These are phyloP conservation scores for Xylaria sp. DNA, from an alignment of 495 filamentous ascomycete genomes.

Conservation along the genomic window DNA sequence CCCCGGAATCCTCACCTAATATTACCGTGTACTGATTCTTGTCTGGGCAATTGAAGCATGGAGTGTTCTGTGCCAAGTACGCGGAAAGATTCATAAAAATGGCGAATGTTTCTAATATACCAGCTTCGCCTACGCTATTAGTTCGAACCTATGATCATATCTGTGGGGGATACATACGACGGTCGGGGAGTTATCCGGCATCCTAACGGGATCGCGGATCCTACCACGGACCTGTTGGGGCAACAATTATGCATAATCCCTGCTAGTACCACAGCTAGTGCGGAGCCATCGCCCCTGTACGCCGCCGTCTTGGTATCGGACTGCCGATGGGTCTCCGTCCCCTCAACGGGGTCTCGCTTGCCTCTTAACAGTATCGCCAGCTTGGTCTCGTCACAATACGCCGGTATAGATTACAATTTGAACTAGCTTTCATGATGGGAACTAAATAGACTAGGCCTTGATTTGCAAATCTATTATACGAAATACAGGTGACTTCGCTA, in stretches of 20 bases:
- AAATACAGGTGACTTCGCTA: no score
- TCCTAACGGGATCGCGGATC: not conserved
- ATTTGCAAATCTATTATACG: no score
- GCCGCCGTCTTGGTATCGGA: no score
- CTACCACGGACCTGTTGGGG: not conserved
- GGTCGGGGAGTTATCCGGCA: not conserved
- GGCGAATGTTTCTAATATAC: not conserved
- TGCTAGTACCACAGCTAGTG: not conserved
- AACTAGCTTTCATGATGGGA: not conserved
- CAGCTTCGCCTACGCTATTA: not conserved
- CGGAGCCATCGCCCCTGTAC: not conserved
- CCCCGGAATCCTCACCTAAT: not conserved
- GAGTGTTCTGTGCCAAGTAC: no score
- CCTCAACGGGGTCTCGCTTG: no score
- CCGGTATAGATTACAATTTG: not conserved
- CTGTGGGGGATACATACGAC: not conserved
- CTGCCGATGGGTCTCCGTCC: not conserved
- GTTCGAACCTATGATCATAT: not conserved
- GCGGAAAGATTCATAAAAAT: no score
- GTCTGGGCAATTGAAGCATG: not conserved
- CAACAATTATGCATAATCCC: not conserved
- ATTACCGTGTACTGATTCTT: not conserved
- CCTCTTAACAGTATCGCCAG: no score
- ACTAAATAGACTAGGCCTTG: no score
- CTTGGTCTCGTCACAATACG: not conserved